Evolutionary conservation across 495 filamentous ascomycete genomes (phyloP).

Genomic region (Podospora anserina): DNA sequence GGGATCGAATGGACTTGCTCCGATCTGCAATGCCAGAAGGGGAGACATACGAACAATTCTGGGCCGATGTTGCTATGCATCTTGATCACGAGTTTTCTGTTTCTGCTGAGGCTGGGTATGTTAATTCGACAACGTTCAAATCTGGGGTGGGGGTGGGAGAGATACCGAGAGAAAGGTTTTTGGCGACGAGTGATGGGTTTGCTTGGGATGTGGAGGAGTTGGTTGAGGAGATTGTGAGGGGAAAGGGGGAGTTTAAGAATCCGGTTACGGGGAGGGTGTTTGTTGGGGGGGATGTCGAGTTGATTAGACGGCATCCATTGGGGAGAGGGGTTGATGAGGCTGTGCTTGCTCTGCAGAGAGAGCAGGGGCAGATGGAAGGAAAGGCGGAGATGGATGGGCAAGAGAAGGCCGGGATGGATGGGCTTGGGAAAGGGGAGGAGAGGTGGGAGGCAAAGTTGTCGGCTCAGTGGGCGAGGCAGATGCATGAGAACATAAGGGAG

Average conservation of each 20-base stretch:
- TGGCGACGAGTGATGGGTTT: neutral
- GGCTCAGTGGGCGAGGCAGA: neutral
- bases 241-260: neutral
- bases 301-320: constrained; percentile 6
- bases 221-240: neutral
- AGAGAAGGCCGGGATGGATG: neutral
- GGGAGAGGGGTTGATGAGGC: neutral
- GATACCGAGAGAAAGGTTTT: constrained; percentile 5
- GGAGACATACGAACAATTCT: neutral
- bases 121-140: neutral
- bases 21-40: neutral
- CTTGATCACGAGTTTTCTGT: neutral
- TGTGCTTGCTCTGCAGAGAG: neutral
- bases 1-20: neutral
- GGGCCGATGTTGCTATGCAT: neutral
- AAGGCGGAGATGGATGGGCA: neutral
- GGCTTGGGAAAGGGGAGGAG: neutral
- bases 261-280: neutral
- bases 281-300: neutral
- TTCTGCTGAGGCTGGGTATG: neutral
- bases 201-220: constrained; percentile 7
- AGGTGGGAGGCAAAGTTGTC: neutral
- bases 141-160: neutral
- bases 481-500: neutral
- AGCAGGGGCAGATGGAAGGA: neutral